Conservation (phyloP, 163 green algal genomes). For the Chloromonas sp. region DNA sequence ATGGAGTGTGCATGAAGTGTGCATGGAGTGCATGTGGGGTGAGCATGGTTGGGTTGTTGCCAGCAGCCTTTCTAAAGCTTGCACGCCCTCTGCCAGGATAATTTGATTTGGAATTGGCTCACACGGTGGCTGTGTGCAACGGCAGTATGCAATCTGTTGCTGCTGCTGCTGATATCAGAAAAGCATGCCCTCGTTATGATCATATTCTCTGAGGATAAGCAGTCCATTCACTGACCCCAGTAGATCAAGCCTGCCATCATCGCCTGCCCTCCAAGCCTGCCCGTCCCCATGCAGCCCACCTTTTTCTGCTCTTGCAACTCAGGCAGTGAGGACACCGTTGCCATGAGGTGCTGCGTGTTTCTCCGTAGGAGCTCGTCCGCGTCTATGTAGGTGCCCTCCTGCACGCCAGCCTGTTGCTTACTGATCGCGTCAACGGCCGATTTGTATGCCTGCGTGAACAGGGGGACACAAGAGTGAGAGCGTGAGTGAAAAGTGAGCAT, state of each 20-base stretch:
- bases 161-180: too few relatives aligned
- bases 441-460: constrained; percentile 68
- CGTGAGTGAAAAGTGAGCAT: not conserved
- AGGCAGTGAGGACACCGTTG: constrained; percentile 80
- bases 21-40: too few relatives aligned
- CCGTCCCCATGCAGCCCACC: constrained; percentile 4
- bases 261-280: not conserved
- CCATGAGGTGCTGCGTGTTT: constrained; percentile 82
- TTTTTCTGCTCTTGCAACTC: constrained; percentile 58
- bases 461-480: not conserved
- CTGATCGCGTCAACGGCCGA: constrained; percentile 89
- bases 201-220: too few relatives aligned
- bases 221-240: too few relatives aligned
- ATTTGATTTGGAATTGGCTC: too few relatives aligned
- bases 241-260: not conserved
- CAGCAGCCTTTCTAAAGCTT: too few relatives aligned
- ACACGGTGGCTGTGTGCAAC: too few relatives aligned
- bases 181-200: too few relatives aligned
- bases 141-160: too few relatives aligned
- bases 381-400: constrained; percentile 35
- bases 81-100: too few relatives aligned
- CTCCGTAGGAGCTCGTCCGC: constrained; percentile 43
- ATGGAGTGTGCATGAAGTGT: too few relatives aligned
- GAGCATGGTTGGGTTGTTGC: too few relatives aligned
- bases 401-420: constrained; percentile 47